Evolutionary conservation across 139 green algal genomes (phyloP).

Genomic region (Chlamydomonas sp.): DNA sequence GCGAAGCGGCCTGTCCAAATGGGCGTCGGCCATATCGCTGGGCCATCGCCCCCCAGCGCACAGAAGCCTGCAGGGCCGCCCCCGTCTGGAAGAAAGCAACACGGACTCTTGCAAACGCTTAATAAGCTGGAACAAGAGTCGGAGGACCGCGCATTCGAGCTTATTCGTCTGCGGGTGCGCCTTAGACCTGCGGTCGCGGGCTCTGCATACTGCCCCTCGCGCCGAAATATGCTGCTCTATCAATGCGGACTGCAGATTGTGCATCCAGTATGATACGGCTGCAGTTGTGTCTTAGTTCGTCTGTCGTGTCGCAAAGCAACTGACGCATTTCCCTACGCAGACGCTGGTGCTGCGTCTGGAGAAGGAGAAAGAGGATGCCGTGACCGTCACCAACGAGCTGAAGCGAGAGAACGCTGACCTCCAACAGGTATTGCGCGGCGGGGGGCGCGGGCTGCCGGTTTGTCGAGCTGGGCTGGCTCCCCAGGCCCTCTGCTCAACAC

Average conservation of each 20-base stretch:
- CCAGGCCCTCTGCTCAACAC: no score
- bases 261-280: no score
- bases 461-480: no score
- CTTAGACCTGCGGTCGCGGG: background rate
- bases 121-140: slow-evolving; percentile 53
- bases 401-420: slow-evolving; percentile 42
- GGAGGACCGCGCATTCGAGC: slow-evolving; percentile 51
- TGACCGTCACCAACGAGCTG: slow-evolving; percentile 19
- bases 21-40: slow-evolving; percentile 13
- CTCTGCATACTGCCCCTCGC: no score
- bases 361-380: slow-evolving; percentile 55
- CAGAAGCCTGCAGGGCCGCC: background rate
- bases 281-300: no score
- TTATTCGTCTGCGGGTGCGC: slow-evolving; percentile 51
- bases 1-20: slow-evolving; percentile 16
- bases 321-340: slow-evolving; percentile 5
- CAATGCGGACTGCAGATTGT: no score
- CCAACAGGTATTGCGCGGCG: slow-evolving; percentile 26
- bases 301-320: background rate
- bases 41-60: background rate
- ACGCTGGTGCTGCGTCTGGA: slow-evolving; percentile 53
- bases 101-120: slow-evolving; percentile 49
- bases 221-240: no score
- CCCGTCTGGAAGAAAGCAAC: slow-evolving; percentile 15
- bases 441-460: no score